phyloP scores from a whole-genome alignment of 1,284 basidiomycete genomes.

The Leccinum angustisporum region DNA sequence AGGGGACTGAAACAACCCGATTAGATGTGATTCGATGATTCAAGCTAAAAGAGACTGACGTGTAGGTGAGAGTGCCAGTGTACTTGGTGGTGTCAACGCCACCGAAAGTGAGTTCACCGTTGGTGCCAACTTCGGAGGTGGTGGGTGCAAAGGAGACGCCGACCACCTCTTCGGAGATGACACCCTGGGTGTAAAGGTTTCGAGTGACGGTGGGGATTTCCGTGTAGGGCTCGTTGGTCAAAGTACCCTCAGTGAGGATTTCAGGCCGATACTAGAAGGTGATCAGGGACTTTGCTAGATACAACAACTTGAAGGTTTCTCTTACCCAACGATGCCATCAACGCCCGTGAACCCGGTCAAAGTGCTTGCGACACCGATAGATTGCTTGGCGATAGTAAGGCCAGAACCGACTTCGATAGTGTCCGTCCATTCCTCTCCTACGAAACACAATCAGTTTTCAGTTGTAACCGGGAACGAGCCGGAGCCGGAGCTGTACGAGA shows the following conservation, averaged over 20 bases:
- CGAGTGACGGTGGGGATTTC: slow-evolving; percentile 38
- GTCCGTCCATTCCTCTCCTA: slow-evolving; percentile 30
- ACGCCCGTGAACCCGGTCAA: slow-evolving; percentile 28
- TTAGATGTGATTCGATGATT: neutral
- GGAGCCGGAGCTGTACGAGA: slow-evolving; percentile 35
- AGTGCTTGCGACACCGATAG: slow-evolving; percentile 32
- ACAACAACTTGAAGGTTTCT: neutral
- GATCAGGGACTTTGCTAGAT: slow-evolving; percentile 36
- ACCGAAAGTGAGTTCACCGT: slow-evolving; percentile 51
- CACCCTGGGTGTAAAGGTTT: slow-evolving; percentile 35
- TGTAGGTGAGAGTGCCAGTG: slow-evolving; percentile 45
- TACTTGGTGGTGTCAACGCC: slow-evolving; percentile 49
- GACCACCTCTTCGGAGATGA: slow-evolving; percentile 33
- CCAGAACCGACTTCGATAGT: slow-evolving; percentile 28
- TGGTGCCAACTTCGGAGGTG: slow-evolving; percentile 18
- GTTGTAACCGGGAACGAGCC: slow-evolving; percentile 23
- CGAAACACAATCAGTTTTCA: slow-evolving; percentile 3
- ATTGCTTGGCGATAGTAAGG: slow-evolving; percentile 27
- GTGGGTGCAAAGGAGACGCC: slow-evolving; percentile 44
- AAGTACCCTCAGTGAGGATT: slow-evolving; percentile 28
- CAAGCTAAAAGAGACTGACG: slow-evolving; percentile 34
- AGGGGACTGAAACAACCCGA: slow-evolving; percentile 37
- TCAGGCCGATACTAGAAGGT: slow-evolving; percentile 33
- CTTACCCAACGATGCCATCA: slow-evolving; percentile 34
- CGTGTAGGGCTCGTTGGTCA: slow-evolving; percentile 11